Evolutionary conservation across 495 filamentous ascomycete genomes (phyloP), one percentile per base, ranked within the genome.

Genomic region (Hyaloscypha variabilis): DNA sequence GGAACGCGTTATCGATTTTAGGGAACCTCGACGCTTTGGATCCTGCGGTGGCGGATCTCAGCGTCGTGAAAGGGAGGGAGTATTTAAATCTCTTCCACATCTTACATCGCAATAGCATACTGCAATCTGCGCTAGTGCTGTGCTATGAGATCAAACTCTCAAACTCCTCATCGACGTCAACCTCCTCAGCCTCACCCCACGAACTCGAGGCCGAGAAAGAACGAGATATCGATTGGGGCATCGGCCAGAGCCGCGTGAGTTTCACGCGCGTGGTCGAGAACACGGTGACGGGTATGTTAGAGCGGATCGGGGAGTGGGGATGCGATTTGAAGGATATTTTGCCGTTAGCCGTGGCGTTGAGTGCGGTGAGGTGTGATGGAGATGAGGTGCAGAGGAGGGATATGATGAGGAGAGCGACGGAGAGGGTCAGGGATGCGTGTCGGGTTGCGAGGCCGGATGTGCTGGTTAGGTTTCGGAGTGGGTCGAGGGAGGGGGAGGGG

Each of bases 241-340:
- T 29, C 21, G 49, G 25, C 6, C 62, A 66, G 39, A 68, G 65
- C 2, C 67, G 68, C 30, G 58, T 53, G 4, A 68, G 62, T 54
- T 42, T 71, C 1, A 68, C 69, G 8, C 49, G 69, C 10, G 60
- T 71, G 0, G 69, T 71, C 0, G 69, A 71, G 26, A 71, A 68
- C 28, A 68, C 66, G 17, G 46, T 71, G 1, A 68, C 66, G n/a
- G 54, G 65, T 23, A 46, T 66, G 6, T 13, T 71, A 2, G 53
- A 65, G 21, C 19, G 69, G 23, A 26, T 71, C 28, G 69, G 69
- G 11, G 62, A 68, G 29, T 71, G 59, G 51, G 69, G 69, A 3
- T 68, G 69, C 39, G 69, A 71, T 54, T 39, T 71, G 8, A 71
- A 71, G 39, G 62, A 68, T 52, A 60, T 68, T 28, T 26, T 71